phyloP scores from a whole-genome alignment of 1,139 yeast species.

The Magnusiomyces fungicola region DNA sequence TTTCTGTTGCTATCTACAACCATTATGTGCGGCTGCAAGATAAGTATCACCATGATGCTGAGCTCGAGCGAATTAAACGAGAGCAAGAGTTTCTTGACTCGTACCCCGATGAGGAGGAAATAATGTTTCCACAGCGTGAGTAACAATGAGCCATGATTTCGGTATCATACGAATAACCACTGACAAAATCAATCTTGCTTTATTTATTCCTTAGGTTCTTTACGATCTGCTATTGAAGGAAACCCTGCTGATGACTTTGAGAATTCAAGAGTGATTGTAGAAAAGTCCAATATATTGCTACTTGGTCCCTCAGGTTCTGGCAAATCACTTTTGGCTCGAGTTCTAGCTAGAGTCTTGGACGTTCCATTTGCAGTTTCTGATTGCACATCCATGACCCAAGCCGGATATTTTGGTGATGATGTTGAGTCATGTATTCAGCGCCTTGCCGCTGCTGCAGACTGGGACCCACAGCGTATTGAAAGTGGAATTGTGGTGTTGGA shows the following conservation, averaged over 20 bases:
- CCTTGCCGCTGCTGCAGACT: conserved; percentile 40
- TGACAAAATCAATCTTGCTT: no score
- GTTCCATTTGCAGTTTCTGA: conserved; percentile 50
- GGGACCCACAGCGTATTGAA: conserved; percentile 42
- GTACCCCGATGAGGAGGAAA: no score
- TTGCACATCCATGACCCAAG: conserved; percentile 51
- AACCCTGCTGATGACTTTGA: conserved; percentile 21
- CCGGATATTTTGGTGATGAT: conserved; percentile 54
- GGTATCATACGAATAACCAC: no score
- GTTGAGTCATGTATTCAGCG: conserved; percentile 47
- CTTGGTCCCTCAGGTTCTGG: conserved; percentile 55
- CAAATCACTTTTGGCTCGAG: conserved; percentile 46
- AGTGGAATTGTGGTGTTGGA: conserved; percentile 48
- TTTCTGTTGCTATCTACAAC: conserved; percentile 51
- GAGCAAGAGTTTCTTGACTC: no score
- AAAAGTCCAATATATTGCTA: conserved; percentile 45
- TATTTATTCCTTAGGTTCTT: conserved; percentile 2
- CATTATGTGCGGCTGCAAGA: conserved; percentile 39
- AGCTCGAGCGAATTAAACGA: background rate
- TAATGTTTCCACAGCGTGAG: no score
- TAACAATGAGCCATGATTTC: no score
- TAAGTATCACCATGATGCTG: conserved; percentile 28
- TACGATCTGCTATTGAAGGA: background rate
- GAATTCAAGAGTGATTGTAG: conserved; percentile 31
- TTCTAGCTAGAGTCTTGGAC: conserved; percentile 42